A percentile compares a stretch with the other conserved stretches of the same genome.
Evolutionary conservation across 768 basidiomycete genomes (phyloP).

Genomic region (Leccinum disarticulatum): DNA sequence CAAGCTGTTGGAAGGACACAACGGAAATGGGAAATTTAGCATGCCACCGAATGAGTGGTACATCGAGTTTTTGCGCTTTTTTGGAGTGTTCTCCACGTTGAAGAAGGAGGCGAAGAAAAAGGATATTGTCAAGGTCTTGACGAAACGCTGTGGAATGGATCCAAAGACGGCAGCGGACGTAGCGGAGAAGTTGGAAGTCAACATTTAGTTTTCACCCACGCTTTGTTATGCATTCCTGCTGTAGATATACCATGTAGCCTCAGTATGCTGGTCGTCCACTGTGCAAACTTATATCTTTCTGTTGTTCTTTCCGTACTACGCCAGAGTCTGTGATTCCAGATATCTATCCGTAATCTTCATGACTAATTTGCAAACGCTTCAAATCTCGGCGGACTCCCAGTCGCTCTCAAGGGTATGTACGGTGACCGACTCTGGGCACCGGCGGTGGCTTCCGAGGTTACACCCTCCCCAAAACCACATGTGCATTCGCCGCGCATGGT

Average conservation of each 20-base stretch:
- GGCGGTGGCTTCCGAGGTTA: no score
- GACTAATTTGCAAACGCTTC: neutral
- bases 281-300: conserved; percentile 8
- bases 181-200: conserved; percentile 17
- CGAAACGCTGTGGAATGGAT: conserved; percentile 30
- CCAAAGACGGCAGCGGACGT: conserved; percentile 21
- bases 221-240: neutral
- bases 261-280: neutral
- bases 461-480: no score
- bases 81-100: conserved; percentile 24
- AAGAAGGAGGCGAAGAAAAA: conserved; percentile 25
- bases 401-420: no score
- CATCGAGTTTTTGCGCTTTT: conserved; percentile 24
- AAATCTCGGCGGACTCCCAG: no score
- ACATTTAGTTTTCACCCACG: neutral
- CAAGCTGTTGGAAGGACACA: conserved; percentile 15
- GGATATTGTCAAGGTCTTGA: conserved; percentile 25
- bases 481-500: no score
- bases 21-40: conserved; percentile 17
- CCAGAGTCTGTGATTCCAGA: neutral
- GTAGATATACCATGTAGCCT: neutral
- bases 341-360: neutral
- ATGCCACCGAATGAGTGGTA: conserved; percentile 30
- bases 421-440: no score
- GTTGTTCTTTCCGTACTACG: neutral